Base-by-base conservation (phyloP, 305 asterid genomes). In the Coffea humblotiana region DNA sequence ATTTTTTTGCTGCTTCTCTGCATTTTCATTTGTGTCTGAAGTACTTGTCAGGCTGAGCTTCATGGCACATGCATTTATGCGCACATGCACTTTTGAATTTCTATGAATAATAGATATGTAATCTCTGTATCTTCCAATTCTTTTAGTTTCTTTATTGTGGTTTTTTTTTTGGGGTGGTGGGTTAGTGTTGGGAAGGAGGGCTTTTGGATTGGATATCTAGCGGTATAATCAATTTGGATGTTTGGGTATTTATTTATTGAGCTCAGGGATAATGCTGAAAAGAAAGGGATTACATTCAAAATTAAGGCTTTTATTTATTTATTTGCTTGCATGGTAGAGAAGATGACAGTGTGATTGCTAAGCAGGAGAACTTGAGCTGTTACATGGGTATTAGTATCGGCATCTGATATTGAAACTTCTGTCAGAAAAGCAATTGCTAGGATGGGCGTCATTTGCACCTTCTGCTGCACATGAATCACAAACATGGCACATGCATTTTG, bases 341-440 rank as follows among this genome's bases (percentile, higher is more conserved):
- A 23, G 52, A 70, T 81, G 80, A 64, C 65, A 52, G 74, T 70
- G 27, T 35, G 72, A 61, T 49, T 32, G 7, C 73, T 9, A 76
- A 58, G 51, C 56, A n/a, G 29, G 72, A 81, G 16, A 66, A 72
- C 66, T 56, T 75, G 65, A 60, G 8, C 65, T 60, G 27, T 5
- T 60, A n/a, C 2, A 61, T 0, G 19, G 61, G 25, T 61, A 61
- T 8, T 61, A 61, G 0, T 6, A 61, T 10, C 4, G 35, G 35
- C 35, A n/a, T 61, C 2, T 23, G 35, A 23, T 23, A 1, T n/a
- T 8, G 5, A 8, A 61, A 9, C 32, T 23, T 8, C 14, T 61
- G 11, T 60, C n/a, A 19, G 27, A 21, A n/a, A 58, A 60, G 12
- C 27, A 60, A 60, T 60, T 60, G 5, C 27, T 27, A 1, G 27